phyloP scores from a whole-genome alignment of 1,284 basidiomycete genomes.

The Phenoliferia sp. region DNA sequence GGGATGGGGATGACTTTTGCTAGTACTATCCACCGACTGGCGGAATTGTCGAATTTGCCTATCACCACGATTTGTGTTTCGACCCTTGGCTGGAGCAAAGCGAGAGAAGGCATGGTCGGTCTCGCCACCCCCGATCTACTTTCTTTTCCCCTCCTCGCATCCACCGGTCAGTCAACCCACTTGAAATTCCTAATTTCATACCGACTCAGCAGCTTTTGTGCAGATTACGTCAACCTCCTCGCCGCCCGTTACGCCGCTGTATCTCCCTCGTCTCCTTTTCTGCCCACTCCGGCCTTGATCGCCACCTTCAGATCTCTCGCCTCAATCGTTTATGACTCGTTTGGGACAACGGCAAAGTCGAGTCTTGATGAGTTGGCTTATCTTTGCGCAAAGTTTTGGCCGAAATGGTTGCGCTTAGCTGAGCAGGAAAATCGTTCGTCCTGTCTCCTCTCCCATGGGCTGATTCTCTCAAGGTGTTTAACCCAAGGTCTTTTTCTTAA shows the following conservation, averaged over 20 bases:
- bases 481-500: no score
- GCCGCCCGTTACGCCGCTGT: constrained; percentile 14
- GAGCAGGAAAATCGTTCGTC: constrained; percentile 20
- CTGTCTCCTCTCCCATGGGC: no score
- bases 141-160: neutral
- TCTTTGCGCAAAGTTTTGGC: constrained; percentile 22
- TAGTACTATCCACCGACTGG: constrained; percentile 17
- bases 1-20: constrained; percentile 28
- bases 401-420: constrained; percentile 12
- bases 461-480: no score
- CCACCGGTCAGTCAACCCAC: neutral
- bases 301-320: constrained; percentile 20
- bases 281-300: neutral
- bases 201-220: constrained; percentile 1
- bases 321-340: constrained; percentile 10
- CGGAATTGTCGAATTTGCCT: constrained; percentile 17
- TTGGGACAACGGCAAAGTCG: constrained; percentile 2
- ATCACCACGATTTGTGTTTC: constrained; percentile 24
- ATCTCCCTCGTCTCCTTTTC: neutral
- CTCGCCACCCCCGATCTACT: constrained; percentile 6
- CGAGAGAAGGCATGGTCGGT: constrained; percentile 28
- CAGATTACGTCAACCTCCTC: constrained; percentile 5
- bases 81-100: constrained; percentile 13
- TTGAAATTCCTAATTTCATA: neutral
- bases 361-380: constrained; percentile 18